These are phyloP conservation scores for Sugiyamaella marilandica DNA, from an alignment of 805 yeast genomes.

Conservation along the genomic window DNA sequence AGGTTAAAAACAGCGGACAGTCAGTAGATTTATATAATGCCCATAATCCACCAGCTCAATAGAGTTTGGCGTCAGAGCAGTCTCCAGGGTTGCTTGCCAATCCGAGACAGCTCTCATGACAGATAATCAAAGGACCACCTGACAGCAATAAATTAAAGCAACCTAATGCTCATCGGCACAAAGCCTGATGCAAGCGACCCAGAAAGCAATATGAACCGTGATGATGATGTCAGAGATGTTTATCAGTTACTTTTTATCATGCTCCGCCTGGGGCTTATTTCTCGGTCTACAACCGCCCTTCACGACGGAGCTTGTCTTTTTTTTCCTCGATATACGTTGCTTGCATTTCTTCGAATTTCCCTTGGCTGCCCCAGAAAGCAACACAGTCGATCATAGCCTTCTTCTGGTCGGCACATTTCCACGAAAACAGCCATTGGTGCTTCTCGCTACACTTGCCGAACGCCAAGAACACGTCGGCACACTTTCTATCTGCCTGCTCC, in stretches of 20 bases:
- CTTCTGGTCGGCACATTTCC: constrained; percentile 35
- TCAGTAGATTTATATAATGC: no score
- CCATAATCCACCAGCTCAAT: no score
- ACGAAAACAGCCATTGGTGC: constrained; percentile 34
- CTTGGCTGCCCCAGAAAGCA: constrained; percentile 32
- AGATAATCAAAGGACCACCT: neutral
- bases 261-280: neutral
- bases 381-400: constrained; percentile 33
- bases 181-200: neutral
- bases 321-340: constrained; percentile 29
- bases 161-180: neutral
- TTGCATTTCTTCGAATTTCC: constrained; percentile 28
- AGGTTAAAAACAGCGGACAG: no score
- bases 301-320: constrained; percentile 13
- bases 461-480: constrained; percentile 28
- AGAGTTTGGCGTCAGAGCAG: no score
- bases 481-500: constrained; percentile 30
- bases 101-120: neutral
- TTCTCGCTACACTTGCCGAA: constrained; percentile 33
- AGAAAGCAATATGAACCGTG: neutral
- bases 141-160: neutral
- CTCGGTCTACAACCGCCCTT: constrained; percentile 6
- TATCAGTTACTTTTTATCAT: neutral
- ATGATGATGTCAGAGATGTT: neutral
- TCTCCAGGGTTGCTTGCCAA: neutral